Base-by-base conservation (phyloP, 177 flowering plant species). In the Vitis hybrid region DNA sequence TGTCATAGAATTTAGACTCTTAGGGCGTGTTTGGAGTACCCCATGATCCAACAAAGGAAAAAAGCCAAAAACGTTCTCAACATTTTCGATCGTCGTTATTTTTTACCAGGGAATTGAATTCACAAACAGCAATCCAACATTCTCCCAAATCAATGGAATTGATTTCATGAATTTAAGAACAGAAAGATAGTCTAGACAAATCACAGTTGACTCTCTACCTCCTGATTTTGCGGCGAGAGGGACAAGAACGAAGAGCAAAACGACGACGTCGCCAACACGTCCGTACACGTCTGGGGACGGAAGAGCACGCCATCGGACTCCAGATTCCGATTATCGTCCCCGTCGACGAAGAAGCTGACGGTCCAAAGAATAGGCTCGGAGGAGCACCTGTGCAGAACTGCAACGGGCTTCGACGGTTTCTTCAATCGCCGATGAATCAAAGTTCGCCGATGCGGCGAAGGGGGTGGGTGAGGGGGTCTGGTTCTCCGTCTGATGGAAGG, bases 351-450 rank as follows among this genome's bases (percentile, higher is more conserved):
- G 2, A 18, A 18, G 6, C 68, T 61, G 2, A 73, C 66, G 40
- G 63, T 24, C 61, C n/a, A 58, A 2, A 86, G 74, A 74, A 71
- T 63, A 7, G 92, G 91, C 75, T 86, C 91, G 1, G 92, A 90
- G 0, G 72, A 71, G 72, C 83, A 78, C 35, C 87, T 79, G 49
- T 72, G 74, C 19, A 86, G 67, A 9, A 76, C 68, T 70, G 62
- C 59, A 16, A 59, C 51, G 18, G 82, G 69, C 50, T 77, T 83
- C 6, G 85, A 46, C 30, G 62, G 75, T 65, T 75, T 74, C 3
- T n/a, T 6, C 50, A 76, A 56, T 35, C 75, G 71, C 6, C 75
- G 72, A 8, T 70, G 75, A 5, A 58, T 65, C 8, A 67, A 56
- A 12, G 48, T 64, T 65, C 79, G 52, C 56, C 78, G 77, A 50